These are phyloP conservation scores for Colletotrichum lindemuthianum DNA, from an alignment of 2,329 filamentous ascomycete genomes.

Conservation along the genomic window DNA sequence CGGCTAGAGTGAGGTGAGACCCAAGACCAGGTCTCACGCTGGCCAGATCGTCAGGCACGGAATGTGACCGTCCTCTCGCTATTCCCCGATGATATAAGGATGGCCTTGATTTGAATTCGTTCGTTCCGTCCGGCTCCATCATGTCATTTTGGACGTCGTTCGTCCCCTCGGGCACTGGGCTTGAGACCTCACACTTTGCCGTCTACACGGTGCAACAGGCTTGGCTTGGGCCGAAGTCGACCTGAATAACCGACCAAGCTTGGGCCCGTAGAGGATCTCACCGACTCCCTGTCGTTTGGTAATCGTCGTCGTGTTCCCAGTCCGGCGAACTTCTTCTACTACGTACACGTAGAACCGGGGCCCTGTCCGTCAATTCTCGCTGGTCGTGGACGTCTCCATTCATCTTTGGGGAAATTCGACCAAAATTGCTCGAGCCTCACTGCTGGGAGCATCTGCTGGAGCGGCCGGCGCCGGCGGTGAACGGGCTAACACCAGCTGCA, in stretches of 20 bases:
- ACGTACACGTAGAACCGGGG: conserved; percentile 12
- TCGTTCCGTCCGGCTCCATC: conserved; percentile 16
- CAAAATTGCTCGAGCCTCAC: conserved; percentile 28
- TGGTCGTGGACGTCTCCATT: conserved; percentile 4
- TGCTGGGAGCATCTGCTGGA: conserved; percentile 20
- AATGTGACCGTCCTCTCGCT: conserved; percentile 30
- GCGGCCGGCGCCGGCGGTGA: conserved; percentile 15
- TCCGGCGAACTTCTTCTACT: conserved; percentile 22
- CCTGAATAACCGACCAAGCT: conserved; percentile 3
- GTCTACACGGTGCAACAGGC: neutral
- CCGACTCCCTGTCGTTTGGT: conserved; percentile 3
- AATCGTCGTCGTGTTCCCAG: conserved; percentile 11
- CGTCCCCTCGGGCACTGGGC: conserved; percentile 13
- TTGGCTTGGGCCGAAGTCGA: conserved; percentile 13
- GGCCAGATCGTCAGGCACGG: conserved; percentile 36
- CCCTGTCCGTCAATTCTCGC: conserved; percentile 8
- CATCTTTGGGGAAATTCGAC: neutral
- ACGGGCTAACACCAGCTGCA: conserved; percentile 27
- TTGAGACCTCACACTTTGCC: neutral
- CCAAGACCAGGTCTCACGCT: conserved; percentile 23
- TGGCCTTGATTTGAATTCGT: conserved; percentile 18
- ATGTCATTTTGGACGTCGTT: conserved; percentile 7
- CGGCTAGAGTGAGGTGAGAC: conserved; percentile 12
- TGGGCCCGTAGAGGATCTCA: conserved; percentile 10
- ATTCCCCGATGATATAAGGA: conserved; percentile 29